Percentiles rank a stretch among this genome's conserved stretches.
Evolutionary conservation across 2,329 filamentous ascomycete genomes (phyloP).

Genomic region (Reticulascus tulasneorum): DNA sequence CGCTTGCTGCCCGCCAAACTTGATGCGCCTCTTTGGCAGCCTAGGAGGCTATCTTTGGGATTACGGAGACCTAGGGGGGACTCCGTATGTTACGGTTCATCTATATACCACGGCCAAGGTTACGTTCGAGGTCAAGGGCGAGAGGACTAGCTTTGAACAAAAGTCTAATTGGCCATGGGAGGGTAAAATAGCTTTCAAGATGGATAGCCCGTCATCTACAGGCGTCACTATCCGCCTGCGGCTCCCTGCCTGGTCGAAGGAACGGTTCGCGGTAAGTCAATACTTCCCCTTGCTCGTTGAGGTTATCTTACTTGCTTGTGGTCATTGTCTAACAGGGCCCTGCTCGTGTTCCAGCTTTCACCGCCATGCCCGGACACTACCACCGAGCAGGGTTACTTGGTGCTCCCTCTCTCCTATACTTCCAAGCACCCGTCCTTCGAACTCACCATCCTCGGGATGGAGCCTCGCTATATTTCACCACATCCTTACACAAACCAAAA

Average conservation of each 20-base stretch:
- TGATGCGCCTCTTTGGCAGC: slow-evolving; percentile 51
- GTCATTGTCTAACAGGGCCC: too few species aligned
- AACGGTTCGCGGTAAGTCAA: slow-evolving; percentile 21
- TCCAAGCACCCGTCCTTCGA: slow-evolving; percentile 35
- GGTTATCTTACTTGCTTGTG: too few species aligned
- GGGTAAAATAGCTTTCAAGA: slow-evolving; percentile 43
- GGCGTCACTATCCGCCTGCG: slow-evolving; percentile 42
- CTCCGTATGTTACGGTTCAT: slow-evolving; percentile 46
- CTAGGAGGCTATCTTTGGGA: slow-evolving; percentile 56
- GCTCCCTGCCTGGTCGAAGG: slow-evolving; percentile 49
- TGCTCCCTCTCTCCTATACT: slow-evolving; percentile 36
- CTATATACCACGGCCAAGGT: slow-evolving; percentile 50
- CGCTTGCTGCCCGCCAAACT: slow-evolving; percentile 59
- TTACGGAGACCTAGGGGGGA: slow-evolving; percentile 19
- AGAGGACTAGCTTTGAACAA: slow-evolving; percentile 39
- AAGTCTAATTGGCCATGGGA: slow-evolving; percentile 55
- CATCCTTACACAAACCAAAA: slow-evolving; percentile 54
- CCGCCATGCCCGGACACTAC: too few species aligned
- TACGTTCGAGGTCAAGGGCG: slow-evolving; percentile 30
- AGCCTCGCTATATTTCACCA: slow-evolving; percentile 44
- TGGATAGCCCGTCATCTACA: slow-evolving; percentile 24
- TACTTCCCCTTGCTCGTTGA: too few species aligned
- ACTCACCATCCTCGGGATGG: slow-evolving; percentile 40
- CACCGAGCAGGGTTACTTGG: slow-evolving; percentile 49
- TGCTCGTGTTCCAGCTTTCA: too few species aligned